Evolutionary conservation across 257 asterid species (phyloP).

Genomic region (Solanum paucissectum): DNA sequence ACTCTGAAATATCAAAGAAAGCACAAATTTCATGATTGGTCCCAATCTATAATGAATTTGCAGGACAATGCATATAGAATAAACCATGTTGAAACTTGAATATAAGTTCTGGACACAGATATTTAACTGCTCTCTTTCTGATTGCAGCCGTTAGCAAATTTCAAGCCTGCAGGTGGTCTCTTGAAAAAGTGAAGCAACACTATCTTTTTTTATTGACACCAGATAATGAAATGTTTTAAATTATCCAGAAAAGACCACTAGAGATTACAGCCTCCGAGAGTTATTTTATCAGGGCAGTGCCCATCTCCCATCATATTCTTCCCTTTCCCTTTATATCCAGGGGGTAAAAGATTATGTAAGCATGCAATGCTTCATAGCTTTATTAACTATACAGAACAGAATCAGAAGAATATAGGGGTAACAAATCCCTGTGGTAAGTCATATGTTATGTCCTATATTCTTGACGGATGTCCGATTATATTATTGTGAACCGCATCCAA

Average conservation of each 20-base stretch:
- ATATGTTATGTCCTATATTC: not conserved
- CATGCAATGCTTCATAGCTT: not conserved
- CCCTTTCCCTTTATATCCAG: not conserved
- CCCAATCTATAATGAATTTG: conserved; percentile 2
- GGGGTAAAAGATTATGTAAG: not conserved
- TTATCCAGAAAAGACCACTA: not conserved
- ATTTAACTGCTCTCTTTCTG: not conserved
- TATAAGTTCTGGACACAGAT: not conserved
- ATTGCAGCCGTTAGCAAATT: not conserved
- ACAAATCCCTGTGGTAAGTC: not conserved
- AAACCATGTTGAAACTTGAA: not conserved
- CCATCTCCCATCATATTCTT: not conserved
- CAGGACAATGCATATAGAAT: not conserved
- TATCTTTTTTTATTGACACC: not conserved
- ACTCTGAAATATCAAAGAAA: conserved; percentile 46
- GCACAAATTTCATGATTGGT: conserved; percentile 10
- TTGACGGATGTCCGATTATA: not conserved
- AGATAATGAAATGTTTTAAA: not conserved
- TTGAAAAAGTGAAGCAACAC: not conserved
- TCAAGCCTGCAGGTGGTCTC: not conserved
- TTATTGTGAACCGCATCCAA: not conserved
- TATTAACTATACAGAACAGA: not conserved
- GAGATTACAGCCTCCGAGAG: not conserved
- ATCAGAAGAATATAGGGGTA: not conserved
- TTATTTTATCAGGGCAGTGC: not conserved